Percentiles rank a stretch among this genome's conserved stretches.
Evolutionary conservation across 257 asterid genomes (phyloP).

Genomic region (Knoxia roxburghii): DNA sequence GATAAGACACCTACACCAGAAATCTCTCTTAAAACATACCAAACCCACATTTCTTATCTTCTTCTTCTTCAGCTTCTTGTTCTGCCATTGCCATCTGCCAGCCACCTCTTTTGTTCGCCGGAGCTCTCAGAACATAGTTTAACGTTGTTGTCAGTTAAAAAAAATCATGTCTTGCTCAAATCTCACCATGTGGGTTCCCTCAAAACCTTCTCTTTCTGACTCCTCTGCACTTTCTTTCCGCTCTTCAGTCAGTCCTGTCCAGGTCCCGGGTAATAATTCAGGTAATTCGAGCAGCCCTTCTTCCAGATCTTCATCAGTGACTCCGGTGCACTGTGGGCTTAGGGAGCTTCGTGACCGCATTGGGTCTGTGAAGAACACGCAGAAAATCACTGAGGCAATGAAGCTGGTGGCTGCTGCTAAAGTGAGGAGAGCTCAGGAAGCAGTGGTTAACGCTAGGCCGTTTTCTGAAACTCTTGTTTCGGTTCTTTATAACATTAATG

Average conservation of each 20-base stretch:
- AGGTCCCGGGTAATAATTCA: constrained; percentile 41
- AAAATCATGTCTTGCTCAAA: constrained; percentile 70
- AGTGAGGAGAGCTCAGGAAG: constrained; percentile 91
- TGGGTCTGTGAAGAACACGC: constrained; percentile 74
- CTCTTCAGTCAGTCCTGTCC: constrained; percentile 55
- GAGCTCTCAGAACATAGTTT: background rate
- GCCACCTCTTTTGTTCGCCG: constrained; percentile 15
- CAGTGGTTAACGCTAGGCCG: constrained; percentile 84
- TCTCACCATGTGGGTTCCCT: constrained; percentile 66
- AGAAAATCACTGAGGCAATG: constrained; percentile 96
- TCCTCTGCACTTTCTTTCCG: constrained; percentile 57
- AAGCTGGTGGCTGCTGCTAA: constrained; percentile 96
- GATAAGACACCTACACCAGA: constrained; percentile 27
- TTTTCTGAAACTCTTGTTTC: constrained; percentile 85
- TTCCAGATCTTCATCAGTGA: constrained; percentile 38
- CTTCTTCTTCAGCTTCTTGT: constrained; percentile 15
- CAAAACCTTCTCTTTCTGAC: constrained; percentile 67
- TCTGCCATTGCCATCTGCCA: constrained; percentile 30
- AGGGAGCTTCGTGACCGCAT: constrained; percentile 87
- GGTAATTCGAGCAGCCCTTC: constrained; percentile 33
- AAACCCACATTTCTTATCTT: constrained; percentile 21
- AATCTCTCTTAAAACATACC: constrained; percentile 12
- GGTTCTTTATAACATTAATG: constrained; percentile 90
- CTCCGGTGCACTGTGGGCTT: constrained; percentile 62
- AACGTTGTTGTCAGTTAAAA: no score